Percentiles rank a stretch among this genome's conserved stretches.
Conservation (phyloP, 768 basidiomycete genomes). For the Lactarius deliciosus region DNA sequence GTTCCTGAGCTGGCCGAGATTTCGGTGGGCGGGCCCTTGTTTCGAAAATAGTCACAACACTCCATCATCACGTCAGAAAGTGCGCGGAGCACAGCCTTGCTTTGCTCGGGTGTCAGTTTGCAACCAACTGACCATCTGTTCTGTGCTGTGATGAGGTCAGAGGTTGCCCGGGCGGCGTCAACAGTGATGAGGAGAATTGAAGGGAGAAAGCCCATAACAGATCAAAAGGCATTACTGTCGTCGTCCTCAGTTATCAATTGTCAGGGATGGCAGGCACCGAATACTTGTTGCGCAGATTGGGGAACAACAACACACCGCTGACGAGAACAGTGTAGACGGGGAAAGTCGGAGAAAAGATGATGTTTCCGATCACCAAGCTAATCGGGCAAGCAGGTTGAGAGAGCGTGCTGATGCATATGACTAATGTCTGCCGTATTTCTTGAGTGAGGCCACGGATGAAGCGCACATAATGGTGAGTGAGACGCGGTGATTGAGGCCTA, state of each 20-base stretch:
- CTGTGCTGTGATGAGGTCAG: not conserved
- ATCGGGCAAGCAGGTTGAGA: not conserved
- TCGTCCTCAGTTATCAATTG: not conserved
- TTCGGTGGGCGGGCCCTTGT: not conserved
- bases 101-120: not conserved
- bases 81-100: not conserved
- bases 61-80: not conserved
- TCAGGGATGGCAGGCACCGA: not conserved
- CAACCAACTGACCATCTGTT: not conserved
- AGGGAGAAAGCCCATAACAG: not conserved
- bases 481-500: not conserved
- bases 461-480: not conserved
- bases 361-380: not conserved
- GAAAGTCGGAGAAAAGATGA: not conserved
- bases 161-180: not conserved
- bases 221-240: too few species aligned
- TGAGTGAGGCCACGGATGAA: too few species aligned
- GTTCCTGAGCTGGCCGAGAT: not conserved
- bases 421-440: not conserved
- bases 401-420: not conserved
- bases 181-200: too few species aligned
- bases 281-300: too few species aligned
- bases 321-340: too few species aligned
- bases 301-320: too few species aligned
- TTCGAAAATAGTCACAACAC: not conserved